phyloP scores from a whole-genome alignment of 176 grass and related monocot genomes.

The Hyparrhenia diplandra region DNA sequence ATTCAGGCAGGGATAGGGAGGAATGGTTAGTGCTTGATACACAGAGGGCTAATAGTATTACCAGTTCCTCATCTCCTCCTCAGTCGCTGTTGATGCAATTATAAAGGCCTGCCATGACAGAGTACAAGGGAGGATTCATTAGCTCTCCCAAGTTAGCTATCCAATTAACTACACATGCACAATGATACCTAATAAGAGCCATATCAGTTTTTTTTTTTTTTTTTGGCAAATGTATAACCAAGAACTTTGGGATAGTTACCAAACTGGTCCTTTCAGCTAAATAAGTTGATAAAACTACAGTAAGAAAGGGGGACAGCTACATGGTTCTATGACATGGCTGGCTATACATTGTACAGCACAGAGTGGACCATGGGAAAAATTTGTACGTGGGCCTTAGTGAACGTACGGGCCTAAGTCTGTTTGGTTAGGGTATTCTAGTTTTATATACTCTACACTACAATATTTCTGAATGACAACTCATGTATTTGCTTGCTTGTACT shows the following conservation, averaged over 20 bases:
- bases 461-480: no score
- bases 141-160: neutral
- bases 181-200: neutral
- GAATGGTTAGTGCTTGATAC: neutral
- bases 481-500: no score
- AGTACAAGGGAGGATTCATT: slow-evolving; percentile 9
- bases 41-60: slow-evolving; percentile 29
- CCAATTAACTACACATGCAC: neutral
- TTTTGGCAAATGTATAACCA: neutral
- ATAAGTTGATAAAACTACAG: neutral
- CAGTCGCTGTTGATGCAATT: slow-evolving; percentile 91
- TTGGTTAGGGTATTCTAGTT: no score
- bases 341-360: neutral
- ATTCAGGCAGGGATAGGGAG: neutral
- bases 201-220: neutral
- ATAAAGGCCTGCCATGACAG: slow-evolving; percentile 76
- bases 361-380: no score
- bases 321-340: neutral
- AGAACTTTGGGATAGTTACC: neutral
- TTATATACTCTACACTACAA: no score
- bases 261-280: neutral
- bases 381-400: no score
- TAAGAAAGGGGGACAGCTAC: neutral
- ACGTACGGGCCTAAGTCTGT: no score
- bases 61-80: slow-evolving; percentile 94